A percentile compares a stretch with the other conserved stretches of the same genome.
phyloP scores from a whole-genome alignment of 768 basidiomycete genomes.

The Lyophyllum decastes region DNA sequence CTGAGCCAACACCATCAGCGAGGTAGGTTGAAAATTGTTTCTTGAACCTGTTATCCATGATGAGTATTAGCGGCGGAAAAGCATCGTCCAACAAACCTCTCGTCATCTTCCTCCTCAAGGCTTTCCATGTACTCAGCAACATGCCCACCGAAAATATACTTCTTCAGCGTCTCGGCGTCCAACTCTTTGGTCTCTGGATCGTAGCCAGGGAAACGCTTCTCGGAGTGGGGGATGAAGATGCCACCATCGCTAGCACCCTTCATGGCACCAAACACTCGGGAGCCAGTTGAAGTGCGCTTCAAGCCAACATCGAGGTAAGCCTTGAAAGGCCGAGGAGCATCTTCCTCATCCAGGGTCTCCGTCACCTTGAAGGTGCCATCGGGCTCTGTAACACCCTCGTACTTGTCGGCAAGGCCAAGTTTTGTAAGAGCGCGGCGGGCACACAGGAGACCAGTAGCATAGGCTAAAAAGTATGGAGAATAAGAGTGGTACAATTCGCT shows the following conservation, averaged over 20 bases:
- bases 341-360: constrained; percentile 87
- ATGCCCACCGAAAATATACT: constrained; percentile 97
- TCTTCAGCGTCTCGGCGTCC: constrained; percentile 92
- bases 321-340: constrained; percentile 98
- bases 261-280: constrained; percentile 96
- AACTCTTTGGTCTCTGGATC: constrained; percentile 92
- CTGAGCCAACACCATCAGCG: constrained; percentile 92
- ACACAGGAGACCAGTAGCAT: constrained; percentile 93
- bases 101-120: constrained; percentile 99
- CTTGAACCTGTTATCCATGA: constrained; percentile 68
- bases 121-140: constrained; percentile 99
- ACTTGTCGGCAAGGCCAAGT: constrained; percentile 96
- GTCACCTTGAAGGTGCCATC: constrained; percentile 83
- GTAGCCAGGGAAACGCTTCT: constrained; percentile 97
- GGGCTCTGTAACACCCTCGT: constrained; percentile 90
- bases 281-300: constrained; percentile 95
- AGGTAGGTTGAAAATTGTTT: constrained; percentile 97
- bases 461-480: constrained; percentile 51
- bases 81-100: constrained; percentile 55
- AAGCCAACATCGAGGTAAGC: constrained; percentile 98
- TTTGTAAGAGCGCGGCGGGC: constrained; percentile 95
- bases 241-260: constrained; percentile 99
- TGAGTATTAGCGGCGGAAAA: background rate
- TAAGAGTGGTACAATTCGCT: background rate
- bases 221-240: constrained; percentile 96